Evolutionary conservation across 805 yeast species (phyloP).

Genomic region (Cyberlindnera petersonii): DNA sequence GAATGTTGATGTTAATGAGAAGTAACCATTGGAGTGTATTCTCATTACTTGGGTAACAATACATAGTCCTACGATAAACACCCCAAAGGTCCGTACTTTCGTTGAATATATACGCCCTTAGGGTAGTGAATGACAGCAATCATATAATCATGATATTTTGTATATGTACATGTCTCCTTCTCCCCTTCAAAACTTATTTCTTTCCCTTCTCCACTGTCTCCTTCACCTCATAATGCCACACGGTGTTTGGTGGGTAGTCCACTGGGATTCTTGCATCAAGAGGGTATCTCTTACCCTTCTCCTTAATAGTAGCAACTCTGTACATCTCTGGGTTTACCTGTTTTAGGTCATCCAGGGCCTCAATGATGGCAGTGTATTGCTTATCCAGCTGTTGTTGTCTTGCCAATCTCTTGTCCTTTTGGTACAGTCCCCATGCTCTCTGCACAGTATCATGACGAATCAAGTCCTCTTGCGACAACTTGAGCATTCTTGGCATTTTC

Average conservation of each 20-base stretch:
- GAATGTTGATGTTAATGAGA: too few species aligned
- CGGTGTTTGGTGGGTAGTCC: slow-evolving; percentile 75
- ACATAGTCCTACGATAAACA: too few species aligned
- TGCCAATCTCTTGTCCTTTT: slow-evolving; percentile 45
- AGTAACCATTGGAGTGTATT: too few species aligned
- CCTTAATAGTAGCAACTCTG: slow-evolving; percentile 55
- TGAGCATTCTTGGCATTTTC: slow-evolving; percentile 81
- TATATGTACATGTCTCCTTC: slow-evolving; percentile 3
- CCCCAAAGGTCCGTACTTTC: too few species aligned
- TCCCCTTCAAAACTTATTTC: too few species aligned
- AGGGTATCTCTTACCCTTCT: slow-evolving; percentile 62
- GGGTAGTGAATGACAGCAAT: neutral
- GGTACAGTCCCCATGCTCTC: slow-evolving; percentile 73
- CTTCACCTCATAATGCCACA: slow-evolving; percentile 68
- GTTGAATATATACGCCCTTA: too few species aligned
- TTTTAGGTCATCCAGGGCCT: slow-evolving; percentile 71
- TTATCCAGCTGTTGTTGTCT: slow-evolving; percentile 40
- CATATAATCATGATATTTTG: slow-evolving; percentile 1
- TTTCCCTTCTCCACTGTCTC: slow-evolving; percentile 10
- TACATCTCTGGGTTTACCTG: slow-evolving; percentile 50
- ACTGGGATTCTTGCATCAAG: slow-evolving; percentile 85
- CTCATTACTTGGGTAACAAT: too few species aligned
- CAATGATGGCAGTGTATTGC: slow-evolving; percentile 63
- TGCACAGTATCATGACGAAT: slow-evolving; percentile 79
- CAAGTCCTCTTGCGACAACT: slow-evolving; percentile 72